These are phyloP conservation scores for Alternaria novae-zelandiae DNA, from an alignment of 2,329 filamentous ascomycete genomes.

Conservation along the genomic window DNA sequence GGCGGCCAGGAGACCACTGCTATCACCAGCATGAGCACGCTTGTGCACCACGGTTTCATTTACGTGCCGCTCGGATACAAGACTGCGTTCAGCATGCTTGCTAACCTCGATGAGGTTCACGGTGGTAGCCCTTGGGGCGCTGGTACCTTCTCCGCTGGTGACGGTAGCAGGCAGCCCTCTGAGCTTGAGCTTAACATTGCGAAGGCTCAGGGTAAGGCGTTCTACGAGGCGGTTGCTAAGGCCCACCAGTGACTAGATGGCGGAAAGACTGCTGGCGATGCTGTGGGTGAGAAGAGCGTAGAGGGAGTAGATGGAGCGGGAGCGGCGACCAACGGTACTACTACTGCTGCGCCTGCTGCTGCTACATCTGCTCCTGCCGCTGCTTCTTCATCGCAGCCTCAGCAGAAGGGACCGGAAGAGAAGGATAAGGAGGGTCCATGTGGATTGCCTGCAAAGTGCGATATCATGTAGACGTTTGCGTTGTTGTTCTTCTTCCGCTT, in stretches of 20 bases:
- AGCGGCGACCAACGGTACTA: slow-evolving; percentile 17
- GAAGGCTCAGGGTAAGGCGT: slow-evolving; percentile 80
- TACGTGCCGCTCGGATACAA: slow-evolving; percentile 96
- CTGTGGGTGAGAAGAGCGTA: slow-evolving; percentile 8
- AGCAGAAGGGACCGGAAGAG: slow-evolving; percentile 35
- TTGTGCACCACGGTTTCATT: slow-evolving; percentile 92
- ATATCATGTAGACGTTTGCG: slow-evolving; percentile 60
- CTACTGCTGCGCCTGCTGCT: slow-evolving; percentile 37
- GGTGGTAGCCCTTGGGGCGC: slow-evolving; percentile 93
- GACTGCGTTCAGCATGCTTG: slow-evolving; percentile 66
- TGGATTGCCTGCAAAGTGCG: slow-evolving; percentile 77
- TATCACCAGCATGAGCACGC: slow-evolving; percentile 80
- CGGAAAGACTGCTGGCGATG: slow-evolving; percentile 8
- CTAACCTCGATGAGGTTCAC: slow-evolving; percentile 78
- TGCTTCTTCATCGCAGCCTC: slow-evolving; percentile 28
- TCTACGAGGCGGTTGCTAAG: slow-evolving; percentile 80
- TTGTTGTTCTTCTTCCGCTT: neutral
- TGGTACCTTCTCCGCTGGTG: slow-evolving; percentile 80
- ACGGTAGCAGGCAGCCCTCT: slow-evolving; percentile 84
- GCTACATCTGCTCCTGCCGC: slow-evolving; percentile 16
- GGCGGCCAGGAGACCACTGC: slow-evolving; percentile 94
- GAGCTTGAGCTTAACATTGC: slow-evolving; percentile 80
- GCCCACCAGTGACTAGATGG: slow-evolving; percentile 80
- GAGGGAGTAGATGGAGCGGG: slow-evolving; percentile 9
- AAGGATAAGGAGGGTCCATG: slow-evolving; percentile 71